Evolutionary conservation across 139 green algal species (phyloP).

Genomic region (Protoeuglena noctilucae): DNA sequence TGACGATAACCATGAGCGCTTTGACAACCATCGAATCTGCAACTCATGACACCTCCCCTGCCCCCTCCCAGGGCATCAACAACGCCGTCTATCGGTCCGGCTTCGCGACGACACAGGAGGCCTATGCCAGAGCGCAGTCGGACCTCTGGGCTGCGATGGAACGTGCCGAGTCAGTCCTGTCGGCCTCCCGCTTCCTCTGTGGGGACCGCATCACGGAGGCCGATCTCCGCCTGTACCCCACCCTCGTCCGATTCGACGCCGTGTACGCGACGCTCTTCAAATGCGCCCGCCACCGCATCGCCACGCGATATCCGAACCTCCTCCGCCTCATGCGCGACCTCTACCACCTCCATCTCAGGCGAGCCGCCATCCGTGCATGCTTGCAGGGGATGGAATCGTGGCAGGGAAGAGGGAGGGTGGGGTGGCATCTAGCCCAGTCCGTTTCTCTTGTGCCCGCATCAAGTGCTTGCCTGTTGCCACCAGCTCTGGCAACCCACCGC

Average conservation of each 20-base stretch:
- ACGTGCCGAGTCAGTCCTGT: conserved; percentile 39
- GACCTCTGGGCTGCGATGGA: conserved; percentile 43
- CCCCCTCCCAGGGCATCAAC: conserved; percentile 50
- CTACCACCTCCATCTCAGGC: conserved; percentile 37
- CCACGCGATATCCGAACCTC: conserved; percentile 54
- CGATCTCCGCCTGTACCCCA: conserved; percentile 72
- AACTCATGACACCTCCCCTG: too few relatives aligned
- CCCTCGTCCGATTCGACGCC: conserved; percentile 57
- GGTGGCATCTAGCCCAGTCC: too few relatives aligned
- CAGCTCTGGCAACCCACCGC: not conserved
- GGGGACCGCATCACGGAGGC: conserved; percentile 63
- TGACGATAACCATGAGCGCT: too few relatives aligned
- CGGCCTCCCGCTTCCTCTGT: conserved; percentile 41
- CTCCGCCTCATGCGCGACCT: conserved; percentile 64
- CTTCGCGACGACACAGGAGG: conserved; percentile 60
- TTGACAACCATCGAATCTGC: too few relatives aligned
- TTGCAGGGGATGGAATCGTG: conserved; percentile 41
- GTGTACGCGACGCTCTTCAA: conserved; percentile 76
- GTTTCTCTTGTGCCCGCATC: not conserved
- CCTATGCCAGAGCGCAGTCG: conserved; percentile 42
- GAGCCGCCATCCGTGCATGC: too few relatives aligned
- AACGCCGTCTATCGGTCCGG: conserved; percentile 57
- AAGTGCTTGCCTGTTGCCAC: conserved; percentile 2
- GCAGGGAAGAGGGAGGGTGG: too few relatives aligned
- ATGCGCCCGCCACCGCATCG: conserved; percentile 41